Evolutionary conservation across 345 rosid species (phyloP).

Genomic region (Populus tremula): DNA sequence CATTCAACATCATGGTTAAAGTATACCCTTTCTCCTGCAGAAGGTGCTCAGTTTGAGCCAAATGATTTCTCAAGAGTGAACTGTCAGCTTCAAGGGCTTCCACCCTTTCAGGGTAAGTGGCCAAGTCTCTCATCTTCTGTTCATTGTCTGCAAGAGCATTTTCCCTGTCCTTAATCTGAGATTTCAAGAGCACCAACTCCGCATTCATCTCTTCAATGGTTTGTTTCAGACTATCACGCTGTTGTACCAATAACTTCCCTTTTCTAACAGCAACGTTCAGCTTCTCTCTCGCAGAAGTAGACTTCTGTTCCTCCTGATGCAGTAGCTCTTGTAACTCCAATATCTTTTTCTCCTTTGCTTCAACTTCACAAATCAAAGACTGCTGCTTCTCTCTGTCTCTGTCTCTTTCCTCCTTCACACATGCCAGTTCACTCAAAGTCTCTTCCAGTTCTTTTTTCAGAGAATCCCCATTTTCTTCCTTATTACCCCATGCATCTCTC

Average conservation of each 20-base stretch:
- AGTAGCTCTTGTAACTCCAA: constrained; percentile 62
- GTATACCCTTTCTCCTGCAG: constrained; percentile 62
- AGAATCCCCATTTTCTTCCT: constrained; percentile 36
- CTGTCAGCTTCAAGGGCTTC: constrained; percentile 63
- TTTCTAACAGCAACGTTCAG: constrained; percentile 89
- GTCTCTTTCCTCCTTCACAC: constrained; percentile 72
- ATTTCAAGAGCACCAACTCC: constrained; percentile 61
- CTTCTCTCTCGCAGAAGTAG: constrained; percentile 75
- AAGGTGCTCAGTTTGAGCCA: constrained; percentile 53
- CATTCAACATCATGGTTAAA: constrained; percentile 42
- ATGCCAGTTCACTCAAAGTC: constrained; percentile 47
- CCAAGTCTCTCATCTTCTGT: constrained; percentile 53
- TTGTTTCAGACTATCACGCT: constrained; percentile 75
- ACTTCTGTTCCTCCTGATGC: constrained; percentile 81
- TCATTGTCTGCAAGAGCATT: constrained; percentile 53
- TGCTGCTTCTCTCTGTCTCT: constrained; percentile 52
- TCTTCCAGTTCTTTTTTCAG: constrained; percentile 69
- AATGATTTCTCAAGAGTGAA: constrained; percentile 49
- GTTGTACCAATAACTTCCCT: constrained; percentile 92
- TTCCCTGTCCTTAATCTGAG: constrained; percentile 55
- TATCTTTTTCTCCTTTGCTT: constrained; percentile 51
- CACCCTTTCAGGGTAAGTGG: constrained; percentile 46
- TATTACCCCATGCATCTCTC: constrained; percentile 38
- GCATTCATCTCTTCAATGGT: constrained; percentile 60
- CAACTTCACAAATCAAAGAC: constrained; percentile 55